Conservation (phyloP, 352 stramenopile species). For the Globisporangium cystogenes region DNA sequence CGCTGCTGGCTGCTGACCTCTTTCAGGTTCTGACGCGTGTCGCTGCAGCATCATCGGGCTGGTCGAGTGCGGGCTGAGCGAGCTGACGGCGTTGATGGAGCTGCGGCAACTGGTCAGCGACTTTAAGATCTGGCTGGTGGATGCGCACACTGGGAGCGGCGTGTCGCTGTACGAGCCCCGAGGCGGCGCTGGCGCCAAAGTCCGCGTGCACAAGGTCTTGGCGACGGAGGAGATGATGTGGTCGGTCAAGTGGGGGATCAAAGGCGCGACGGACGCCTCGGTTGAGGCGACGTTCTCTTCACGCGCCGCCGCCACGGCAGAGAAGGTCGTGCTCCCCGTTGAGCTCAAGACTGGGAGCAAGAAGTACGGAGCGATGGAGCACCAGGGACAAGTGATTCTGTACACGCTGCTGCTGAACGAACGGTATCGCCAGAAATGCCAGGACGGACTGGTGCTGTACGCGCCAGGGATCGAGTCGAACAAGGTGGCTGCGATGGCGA, state of each 20-base stretch:
- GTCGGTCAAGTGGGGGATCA: slow-evolving; percentile 81
- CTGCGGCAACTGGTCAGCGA: slow-evolving; percentile 49
- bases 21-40: slow-evolving; percentile 1
- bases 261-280: slow-evolving; percentile 71
- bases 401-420: slow-evolving; percentile 84
- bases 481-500: slow-evolving; percentile 45
- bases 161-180: slow-evolving; percentile 34
- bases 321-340: slow-evolving; percentile 47
- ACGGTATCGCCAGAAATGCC: slow-evolving; percentile 57
- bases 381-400: slow-evolving; percentile 85
- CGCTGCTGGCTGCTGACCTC: background rate
- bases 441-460: slow-evolving; percentile 70
- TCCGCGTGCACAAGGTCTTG: slow-evolving; percentile 41
- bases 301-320: background rate
- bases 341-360: slow-evolving; percentile 89
- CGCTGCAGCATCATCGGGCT: slow-evolving; percentile 53
- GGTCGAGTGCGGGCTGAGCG: slow-evolving; percentile 57
- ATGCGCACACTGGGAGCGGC: background rate
- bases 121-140: slow-evolving; percentile 42
- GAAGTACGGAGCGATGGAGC: slow-evolving; percentile 37
- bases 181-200: slow-evolving; percentile 15
- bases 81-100: slow-evolving; percentile 51
- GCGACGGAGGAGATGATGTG: slow-evolving; percentile 84
- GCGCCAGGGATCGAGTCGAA: slow-evolving; percentile 66
- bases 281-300: slow-evolving; percentile 38